Percentiles rank a stretch among this genome's conserved stretches.
These are phyloP conservation scores for Phellopilus nigrolimitatus DNA, from an alignment of 1,284 basidiomycete species.

Conservation along the genomic window DNA sequence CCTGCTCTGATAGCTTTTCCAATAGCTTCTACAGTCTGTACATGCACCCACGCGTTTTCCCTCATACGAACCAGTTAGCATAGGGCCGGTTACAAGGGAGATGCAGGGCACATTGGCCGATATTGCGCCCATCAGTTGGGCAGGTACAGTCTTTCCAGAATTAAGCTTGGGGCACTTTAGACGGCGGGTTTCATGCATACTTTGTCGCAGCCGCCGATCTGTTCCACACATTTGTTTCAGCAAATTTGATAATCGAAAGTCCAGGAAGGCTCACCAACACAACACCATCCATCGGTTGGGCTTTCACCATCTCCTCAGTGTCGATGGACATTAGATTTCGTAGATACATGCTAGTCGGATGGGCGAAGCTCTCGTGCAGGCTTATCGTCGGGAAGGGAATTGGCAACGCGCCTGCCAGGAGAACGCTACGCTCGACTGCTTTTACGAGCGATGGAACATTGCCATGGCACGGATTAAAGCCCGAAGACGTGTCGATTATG, in stretches of 20 bases:
- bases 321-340: conserved; percentile 34
- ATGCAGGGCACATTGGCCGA: conserved; percentile 31
- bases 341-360: conserved; percentile 33
- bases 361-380: conserved; percentile 31
- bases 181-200: no score
- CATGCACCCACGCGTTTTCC: conserved; percentile 32
- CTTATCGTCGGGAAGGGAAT: conserved; percentile 32
- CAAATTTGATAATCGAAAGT: not conserved
- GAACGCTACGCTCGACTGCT: conserved; percentile 30
- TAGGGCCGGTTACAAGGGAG: conserved; percentile 32
- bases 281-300: conserved; percentile 32
- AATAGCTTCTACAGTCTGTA: conserved; percentile 32
- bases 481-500: conserved; percentile 31
- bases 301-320: conserved; percentile 33
- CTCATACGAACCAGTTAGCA: conserved; percentile 31
- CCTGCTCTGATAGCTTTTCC: conserved; percentile 31
- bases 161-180: not conserved
- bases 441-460: conserved; percentile 30
- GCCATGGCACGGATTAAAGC: conserved; percentile 33
- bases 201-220: conserved; percentile 33
- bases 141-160: conserved; percentile 28
- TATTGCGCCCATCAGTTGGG: conserved; percentile 33
- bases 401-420: conserved; percentile 30
- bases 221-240: no score
- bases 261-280: conserved; percentile 23